Evolutionary conservation across 2,329 filamentous ascomycete genomes (phyloP), one percentile per base, ranked within the genome.

Genomic region (Ascomycota sp.): DNA sequence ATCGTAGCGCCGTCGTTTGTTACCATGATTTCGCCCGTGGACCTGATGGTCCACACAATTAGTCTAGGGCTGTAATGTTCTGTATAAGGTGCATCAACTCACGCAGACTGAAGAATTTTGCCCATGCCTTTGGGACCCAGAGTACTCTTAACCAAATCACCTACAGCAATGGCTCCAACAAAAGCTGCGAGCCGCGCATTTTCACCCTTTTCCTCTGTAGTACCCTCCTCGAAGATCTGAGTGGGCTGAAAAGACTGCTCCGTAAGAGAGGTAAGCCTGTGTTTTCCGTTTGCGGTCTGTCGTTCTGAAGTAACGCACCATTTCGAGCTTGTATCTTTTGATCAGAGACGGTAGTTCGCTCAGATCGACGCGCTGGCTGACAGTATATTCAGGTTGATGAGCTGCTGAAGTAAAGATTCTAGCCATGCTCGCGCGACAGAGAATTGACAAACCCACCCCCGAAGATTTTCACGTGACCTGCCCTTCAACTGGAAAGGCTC

Each of bases 1-100:
- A 98, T 98, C 21, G 89, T 98, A 41, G 89, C 89, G 52, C 89
- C 89, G 59, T 98, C 89, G 58, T 98, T 98, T 38, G 89, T 98
- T 40, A 98, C 89, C 72, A 95, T 80, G 48, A 95, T 93, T 49
- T 95, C 81, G 48, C 81, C 82, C 29, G 89, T 95, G 33, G 86
- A 95, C 35, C 81, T 86, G 51, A 27, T 32, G 2, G 6, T 13
- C 35, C 31, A 12, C 6, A 12, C 16, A 31, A 21, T 41, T 25
- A 40, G 40, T n/a, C 7, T 11, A 21, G 25, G 16, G 27, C 30
- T 11, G 28, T 32, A 31, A 35, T 29, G 33, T 33, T 35, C 34
- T 39, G 35, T 9, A 27, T 3, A 27, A 9, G 27, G 36, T 35
- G 36, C 36, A 3, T 25, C 6, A 35, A 69, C 76, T 42, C 72